Percentiles rank a stretch among this genome's conserved stretches.
phyloP scores from a whole-genome alignment of 306 rosid genomes.

The Morella rubra region DNA sequence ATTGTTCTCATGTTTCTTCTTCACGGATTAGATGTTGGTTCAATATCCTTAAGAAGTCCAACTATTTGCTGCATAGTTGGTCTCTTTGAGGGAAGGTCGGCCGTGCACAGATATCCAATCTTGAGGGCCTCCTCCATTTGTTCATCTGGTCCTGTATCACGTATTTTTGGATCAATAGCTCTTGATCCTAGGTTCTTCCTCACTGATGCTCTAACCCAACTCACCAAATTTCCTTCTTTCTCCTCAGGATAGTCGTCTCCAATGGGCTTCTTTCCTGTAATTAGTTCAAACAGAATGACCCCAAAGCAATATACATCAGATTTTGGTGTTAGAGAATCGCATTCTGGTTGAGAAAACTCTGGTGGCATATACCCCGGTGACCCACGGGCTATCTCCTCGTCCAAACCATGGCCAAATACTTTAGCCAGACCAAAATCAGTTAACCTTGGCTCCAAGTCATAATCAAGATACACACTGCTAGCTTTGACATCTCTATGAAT shows the following conservation, averaged over 20 bases:
- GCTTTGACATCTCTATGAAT: conserved; percentile 90
- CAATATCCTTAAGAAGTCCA: conserved; percentile 94
- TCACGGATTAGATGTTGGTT: conserved; percentile 49
- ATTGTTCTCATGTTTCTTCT: conserved; percentile 22
- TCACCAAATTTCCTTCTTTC: conserved; percentile 72
- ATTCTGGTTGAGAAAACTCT: conserved; percentile 63
- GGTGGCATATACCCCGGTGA: conserved; percentile 89
- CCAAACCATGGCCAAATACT: conserved; percentile 78
- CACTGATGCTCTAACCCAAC: conserved; percentile 85
- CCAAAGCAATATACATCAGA: conserved; percentile 96
- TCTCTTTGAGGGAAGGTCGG: conserved; percentile 86
- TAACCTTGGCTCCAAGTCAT: conserved; percentile 84
- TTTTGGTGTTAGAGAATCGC: conserved; percentile 71
- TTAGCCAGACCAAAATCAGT: conserved; percentile 95
- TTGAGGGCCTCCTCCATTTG: conserved; percentile 94
- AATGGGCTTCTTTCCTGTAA: conserved; percentile 82
- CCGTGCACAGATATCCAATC: conserved; percentile 94
- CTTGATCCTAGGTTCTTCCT: conserved; percentile 62
- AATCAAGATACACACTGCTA: conserved; percentile 89
- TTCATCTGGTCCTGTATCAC: conserved; percentile 53
- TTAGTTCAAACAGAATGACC: conserved; percentile 79
- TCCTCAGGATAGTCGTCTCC: conserved; percentile 82
- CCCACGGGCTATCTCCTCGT: conserved; percentile 71
- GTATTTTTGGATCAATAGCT: conserved; percentile 79
- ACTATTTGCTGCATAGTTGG: conserved; percentile 98